These are phyloP conservation scores for Huiozyma sinensis DNA, from an alignment of 805 yeast species.

Conservation along the genomic window DNA sequence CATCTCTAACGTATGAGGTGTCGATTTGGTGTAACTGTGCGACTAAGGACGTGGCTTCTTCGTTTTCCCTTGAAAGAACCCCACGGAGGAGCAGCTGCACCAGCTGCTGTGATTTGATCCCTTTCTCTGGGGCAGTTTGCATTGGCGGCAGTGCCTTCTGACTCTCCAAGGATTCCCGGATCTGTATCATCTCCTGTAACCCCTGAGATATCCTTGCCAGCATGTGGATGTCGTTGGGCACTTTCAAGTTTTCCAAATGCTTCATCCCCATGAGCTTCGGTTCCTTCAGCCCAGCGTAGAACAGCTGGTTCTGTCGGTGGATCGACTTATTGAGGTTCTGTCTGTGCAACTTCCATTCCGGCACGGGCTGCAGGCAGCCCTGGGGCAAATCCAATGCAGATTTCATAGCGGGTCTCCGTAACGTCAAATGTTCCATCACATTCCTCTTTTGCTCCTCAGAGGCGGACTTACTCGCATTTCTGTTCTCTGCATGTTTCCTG, in stretches of 20 bases:
- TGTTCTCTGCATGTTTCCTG: neutral
- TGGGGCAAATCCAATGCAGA: neutral
- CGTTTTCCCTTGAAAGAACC: neutral
- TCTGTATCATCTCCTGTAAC: constrained; percentile 2
- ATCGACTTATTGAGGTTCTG: constrained; percentile 6
- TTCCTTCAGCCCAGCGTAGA: constrained; percentile 9
- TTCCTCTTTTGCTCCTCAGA: no score
- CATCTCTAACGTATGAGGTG: constrained; percentile 11
- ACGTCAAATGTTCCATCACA: neutral
- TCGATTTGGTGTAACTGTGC: constrained; percentile 18
- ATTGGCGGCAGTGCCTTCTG: neutral
- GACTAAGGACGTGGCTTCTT: constrained; percentile 2
- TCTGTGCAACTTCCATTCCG: neutral
- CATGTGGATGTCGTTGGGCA: constrained; percentile 12
- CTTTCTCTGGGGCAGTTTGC: neutral
- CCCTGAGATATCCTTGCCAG: constrained; percentile 6
- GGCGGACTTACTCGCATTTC: neutral
- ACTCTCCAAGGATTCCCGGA: neutral
- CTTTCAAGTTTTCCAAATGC: constrained; percentile 11
- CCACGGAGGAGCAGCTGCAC: no score
- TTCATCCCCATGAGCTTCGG: constrained; percentile 15
- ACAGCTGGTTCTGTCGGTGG: constrained; percentile 8
- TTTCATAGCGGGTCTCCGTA: constrained; percentile 1
- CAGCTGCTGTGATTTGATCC: no score
- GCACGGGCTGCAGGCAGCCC: neutral